A percentile compares a stretch with the other conserved stretches of the same genome.
Evolutionary conservation across 495 filamentous ascomycete species (phyloP).

Genomic region (Venustampulla echinocandica): DNA sequence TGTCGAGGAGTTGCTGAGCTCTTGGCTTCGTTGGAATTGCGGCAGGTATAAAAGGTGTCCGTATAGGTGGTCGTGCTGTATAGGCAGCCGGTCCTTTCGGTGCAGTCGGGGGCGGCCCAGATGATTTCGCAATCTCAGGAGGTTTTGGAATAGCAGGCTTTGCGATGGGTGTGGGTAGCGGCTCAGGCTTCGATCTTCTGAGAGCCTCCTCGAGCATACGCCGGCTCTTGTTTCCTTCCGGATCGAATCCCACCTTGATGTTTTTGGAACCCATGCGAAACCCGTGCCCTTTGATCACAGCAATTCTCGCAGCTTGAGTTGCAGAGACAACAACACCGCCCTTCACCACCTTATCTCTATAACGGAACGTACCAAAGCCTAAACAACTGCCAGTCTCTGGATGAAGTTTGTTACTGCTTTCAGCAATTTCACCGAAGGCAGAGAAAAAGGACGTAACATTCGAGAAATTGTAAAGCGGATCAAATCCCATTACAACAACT

Average conservation of each 20-base stretch:
- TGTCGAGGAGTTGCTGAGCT: slow-evolving; percentile 45
- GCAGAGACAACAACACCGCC: slow-evolving; percentile 47
- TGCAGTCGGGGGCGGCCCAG: slow-evolving; percentile 66
- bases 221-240: slow-evolving; percentile 71
- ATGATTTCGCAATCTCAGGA: slow-evolving; percentile 30
- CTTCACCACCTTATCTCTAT: slow-evolving; percentile 54
- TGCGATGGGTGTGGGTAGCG: slow-evolving; percentile 18
- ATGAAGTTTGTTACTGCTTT: slow-evolving; percentile 83
- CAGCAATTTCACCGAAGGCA: slow-evolving; percentile 78
- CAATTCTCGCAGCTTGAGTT: slow-evolving; percentile 65
- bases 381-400: slow-evolving; percentile 87
- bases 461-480: slow-evolving; percentile 72
- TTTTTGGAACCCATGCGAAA: slow-evolving; percentile 61
- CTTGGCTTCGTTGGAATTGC: slow-evolving; percentile 36
- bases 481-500: slow-evolving; percentile 87
- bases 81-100: slow-evolving; percentile 61
- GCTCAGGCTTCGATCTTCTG: slow-evolving; percentile 29
- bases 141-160: slow-evolving; percentile 17
- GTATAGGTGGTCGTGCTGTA: slow-evolving; percentile 11
- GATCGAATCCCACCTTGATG: slow-evolving; percentile 78
- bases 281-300: slow-evolving; percentile 59
- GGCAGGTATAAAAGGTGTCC: slow-evolving; percentile 19
- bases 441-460: slow-evolving; percentile 76
- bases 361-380: slow-evolving; percentile 84
- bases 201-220: slow-evolving; percentile 62